These are phyloP conservation scores for Suillus discolor DNA, from an alignment of 768 basidiomycete species.

Conservation along the genomic window DNA sequence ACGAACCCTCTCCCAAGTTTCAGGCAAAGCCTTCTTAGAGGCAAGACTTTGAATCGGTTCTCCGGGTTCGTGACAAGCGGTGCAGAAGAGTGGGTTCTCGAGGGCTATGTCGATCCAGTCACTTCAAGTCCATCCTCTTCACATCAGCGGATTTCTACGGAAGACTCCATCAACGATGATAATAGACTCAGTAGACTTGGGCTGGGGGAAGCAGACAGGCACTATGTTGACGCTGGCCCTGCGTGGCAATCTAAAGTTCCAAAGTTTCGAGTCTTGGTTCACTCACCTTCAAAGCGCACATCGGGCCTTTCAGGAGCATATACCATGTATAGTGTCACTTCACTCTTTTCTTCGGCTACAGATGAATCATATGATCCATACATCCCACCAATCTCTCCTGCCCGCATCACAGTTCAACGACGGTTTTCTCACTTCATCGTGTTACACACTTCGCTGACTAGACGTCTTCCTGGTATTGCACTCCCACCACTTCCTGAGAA, in stretches of 20 bases:
- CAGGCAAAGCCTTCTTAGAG: slow-evolving; percentile 69
- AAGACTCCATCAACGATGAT: slow-evolving; percentile 44
- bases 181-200: slow-evolving; percentile 42
- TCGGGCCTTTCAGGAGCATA: slow-evolving; percentile 70
- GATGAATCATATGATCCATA: slow-evolving; percentile 22
- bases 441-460: slow-evolving; percentile 69
- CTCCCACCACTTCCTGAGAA: slow-evolving; percentile 86
- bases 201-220: slow-evolving; percentile 61
- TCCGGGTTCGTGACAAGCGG: slow-evolving; percentile 86
- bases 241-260: slow-evolving; percentile 77
- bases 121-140: slow-evolving; percentile 21
- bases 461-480: slow-evolving; percentile 73
- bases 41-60: slow-evolving; percentile 82
- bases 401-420: slow-evolving; percentile 72
- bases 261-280: slow-evolving; percentile 71
- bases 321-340: slow-evolving; percentile 76
- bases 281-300: slow-evolving; percentile 77
- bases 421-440: slow-evolving; percentile 86
- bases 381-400: slow-evolving; percentile 38
- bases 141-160: slow-evolving; percentile 30
- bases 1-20: slow-evolving; percentile 62
- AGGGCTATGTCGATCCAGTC: slow-evolving; percentile 45
- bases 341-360: slow-evolving; percentile 50
- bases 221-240: slow-evolving; percentile 71
- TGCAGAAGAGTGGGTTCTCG: slow-evolving; percentile 82